These are phyloP conservation scores for Schizophyllum commune DNA, from an alignment of 1,284 basidiomycete genomes.

Conservation along the genomic window DNA sequence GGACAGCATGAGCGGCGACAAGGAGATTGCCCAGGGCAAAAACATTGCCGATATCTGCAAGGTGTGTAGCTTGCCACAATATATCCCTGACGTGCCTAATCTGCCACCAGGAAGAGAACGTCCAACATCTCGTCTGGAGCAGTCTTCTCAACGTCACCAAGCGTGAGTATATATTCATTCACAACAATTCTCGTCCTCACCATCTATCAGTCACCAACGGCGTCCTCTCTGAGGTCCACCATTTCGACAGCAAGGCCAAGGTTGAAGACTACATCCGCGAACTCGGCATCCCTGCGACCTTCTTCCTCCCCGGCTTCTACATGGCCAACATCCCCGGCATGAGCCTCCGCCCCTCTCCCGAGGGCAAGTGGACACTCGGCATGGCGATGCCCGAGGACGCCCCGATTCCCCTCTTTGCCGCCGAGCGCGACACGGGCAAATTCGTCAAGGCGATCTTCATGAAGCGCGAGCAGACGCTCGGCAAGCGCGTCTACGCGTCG, in stretches of 20 bases:
- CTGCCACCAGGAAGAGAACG: neutral
- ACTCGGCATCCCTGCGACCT: constrained; percentile 7
- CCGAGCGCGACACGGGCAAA: neutral
- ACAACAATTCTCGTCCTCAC: neutral
- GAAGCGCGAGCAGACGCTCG: neutral
- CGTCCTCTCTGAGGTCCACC: constrained; percentile 4
- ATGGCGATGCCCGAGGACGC: neutral
- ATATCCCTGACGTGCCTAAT: neutral
- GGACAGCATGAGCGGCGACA: constrained; percentile 2
- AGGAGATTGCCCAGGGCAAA: constrained; percentile 9
- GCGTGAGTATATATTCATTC: neutral
- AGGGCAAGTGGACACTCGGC: neutral
- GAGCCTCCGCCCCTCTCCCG: neutral
- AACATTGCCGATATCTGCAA: constrained; percentile 9
- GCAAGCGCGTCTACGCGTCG: neutral
- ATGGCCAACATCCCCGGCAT: constrained; percentile 4
- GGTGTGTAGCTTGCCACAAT: neutral
- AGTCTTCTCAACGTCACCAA: constrained; percentile 1
- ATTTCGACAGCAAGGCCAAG: constrained; percentile 1
- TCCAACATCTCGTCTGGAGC: constrained; percentile 8
- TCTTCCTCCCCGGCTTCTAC: constrained; percentile 10
- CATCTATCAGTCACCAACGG: constrained; percentile 1
- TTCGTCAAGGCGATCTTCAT: neutral
- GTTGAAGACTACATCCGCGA: constrained; percentile 8
- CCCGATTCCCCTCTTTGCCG: neutral